Conservation (phyloP, 192 early-diverging fungal species). For the Gaertneriomyces semiglobifer region DNA sequence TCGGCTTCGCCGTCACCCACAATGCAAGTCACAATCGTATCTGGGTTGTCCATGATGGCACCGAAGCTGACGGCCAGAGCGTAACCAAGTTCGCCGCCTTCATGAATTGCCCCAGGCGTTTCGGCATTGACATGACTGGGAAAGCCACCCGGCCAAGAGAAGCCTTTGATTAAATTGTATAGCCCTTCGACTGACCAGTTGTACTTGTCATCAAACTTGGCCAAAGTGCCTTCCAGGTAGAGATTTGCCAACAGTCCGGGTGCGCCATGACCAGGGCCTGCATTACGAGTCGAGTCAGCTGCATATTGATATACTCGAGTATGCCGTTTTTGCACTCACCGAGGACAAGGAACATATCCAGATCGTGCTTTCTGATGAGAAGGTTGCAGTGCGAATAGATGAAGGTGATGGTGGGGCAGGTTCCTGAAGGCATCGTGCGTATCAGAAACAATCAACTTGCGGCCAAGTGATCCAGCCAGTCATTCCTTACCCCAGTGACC, state of each 20-base stretch:
- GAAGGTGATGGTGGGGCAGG: constrained; percentile 44
- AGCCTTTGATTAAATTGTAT: constrained; percentile 23
- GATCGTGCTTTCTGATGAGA: constrained; percentile 39
- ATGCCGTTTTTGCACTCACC: not conserved
- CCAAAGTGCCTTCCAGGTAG: constrained; percentile 41
- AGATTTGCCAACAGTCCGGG: constrained; percentile 43
- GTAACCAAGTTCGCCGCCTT: constrained; percentile 47
- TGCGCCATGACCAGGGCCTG: constrained; percentile 46
- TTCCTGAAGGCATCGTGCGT: constrained; percentile 15
- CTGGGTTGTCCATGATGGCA: constrained; percentile 45
- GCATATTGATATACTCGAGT: not conserved
- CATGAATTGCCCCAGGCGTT: constrained; percentile 44
- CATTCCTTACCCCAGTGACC: constrained; percentile 39
- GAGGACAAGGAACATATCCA: constrained; percentile 40
- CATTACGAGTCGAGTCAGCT: not conserved
- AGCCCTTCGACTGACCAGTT: constrained; percentile 28
- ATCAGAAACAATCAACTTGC: not conserved
- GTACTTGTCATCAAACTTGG: constrained; percentile 39
- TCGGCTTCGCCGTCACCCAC: constrained; percentile 47
- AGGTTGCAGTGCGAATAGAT: constrained; percentile 44
- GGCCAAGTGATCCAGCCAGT: not conserved
- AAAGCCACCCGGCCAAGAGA: constrained; percentile 48
- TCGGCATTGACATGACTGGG: constrained; percentile 46
- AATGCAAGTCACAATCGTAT: constrained; percentile 48
- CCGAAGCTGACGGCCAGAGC: constrained; percentile 45